A percentile compares a stretch with the other conserved stretches of the same genome.
phyloP scores from a whole-genome alignment of 208 protist species.

The Crithidia sp. region DNA sequence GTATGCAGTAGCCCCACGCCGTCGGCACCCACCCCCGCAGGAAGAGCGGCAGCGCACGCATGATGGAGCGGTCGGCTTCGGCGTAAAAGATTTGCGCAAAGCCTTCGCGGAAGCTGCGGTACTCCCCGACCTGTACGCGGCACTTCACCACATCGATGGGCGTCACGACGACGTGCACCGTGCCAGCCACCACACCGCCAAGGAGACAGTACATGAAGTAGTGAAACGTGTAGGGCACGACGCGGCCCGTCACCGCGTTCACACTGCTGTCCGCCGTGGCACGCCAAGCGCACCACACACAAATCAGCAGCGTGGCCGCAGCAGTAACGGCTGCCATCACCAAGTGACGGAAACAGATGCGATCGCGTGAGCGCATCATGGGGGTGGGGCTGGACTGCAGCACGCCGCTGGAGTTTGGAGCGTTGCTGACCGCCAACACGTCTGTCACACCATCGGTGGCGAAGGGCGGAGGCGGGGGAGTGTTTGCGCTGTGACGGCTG shows the following conservation, averaged over 20 bases:
- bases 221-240: constrained; percentile 40
- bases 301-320: neutral
- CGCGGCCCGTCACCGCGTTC: constrained; percentile 24
- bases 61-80: constrained; percentile 34
- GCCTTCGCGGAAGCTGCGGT: constrained; percentile 42
- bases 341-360: constrained; percentile 20
- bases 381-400: neutral
- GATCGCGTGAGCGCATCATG: constrained; percentile 19
- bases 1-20: constrained; percentile 60
- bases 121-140: constrained; percentile 85
- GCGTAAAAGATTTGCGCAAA: constrained; percentile 42
- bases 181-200: constrained; percentile 59
- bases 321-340: neutral
- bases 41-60: constrained; percentile 40
- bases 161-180: constrained; percentile 67
- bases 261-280: constrained; percentile 6
- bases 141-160: constrained; percentile 86
- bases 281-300: constrained; percentile 23
- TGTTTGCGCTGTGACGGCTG: neutral
- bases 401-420: neutral
- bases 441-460: neutral
- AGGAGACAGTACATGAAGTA: constrained; percentile 79
- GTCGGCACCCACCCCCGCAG: constrained; percentile 75
- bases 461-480: neutral
- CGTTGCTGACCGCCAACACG: neutral